Evolutionary conservation across 768 basidiomycete species (phyloP), one percentile per base, ranked within the genome.

Genomic region (Dictyophora rubrovolvata): DNA sequence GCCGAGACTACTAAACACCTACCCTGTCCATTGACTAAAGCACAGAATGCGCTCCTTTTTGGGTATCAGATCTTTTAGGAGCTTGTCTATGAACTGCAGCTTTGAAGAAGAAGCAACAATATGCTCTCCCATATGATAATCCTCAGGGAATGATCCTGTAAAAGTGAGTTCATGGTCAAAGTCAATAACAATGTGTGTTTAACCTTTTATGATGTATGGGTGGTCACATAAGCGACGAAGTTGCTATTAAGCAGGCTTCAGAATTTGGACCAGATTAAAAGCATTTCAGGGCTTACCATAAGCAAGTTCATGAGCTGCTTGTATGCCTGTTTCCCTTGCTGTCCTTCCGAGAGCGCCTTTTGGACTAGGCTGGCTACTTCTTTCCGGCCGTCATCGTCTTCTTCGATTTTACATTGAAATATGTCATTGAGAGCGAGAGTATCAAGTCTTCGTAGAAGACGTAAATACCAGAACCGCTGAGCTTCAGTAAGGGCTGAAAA

Each of bases 191-290:
- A 36, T 18, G 18, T 14, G 8, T 22, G 7, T 12, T 23, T 33
- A 23, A 56, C 55, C 57, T 59, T 59, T 47, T 52, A 59, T 14
- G 21, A 53, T 60, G 22, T 70, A 73, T 16, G 57, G 57, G 79
- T 87, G 86, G 64, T 85, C 84, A 68, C 86, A 87, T 52, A 85
- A 78, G 73, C 80, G 79, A 49, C 85, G 76, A 11, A 88, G 72
- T 68, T 87, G 85, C 57, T 59, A 18, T 48, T 28, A 10, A 37
- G 17, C 1, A 4, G 5, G 10, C 11, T 2, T 42, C 4, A 42
- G 42, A 14, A n/a, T n/a, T 23, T 42, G 3, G 5, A 11, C 16
- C 22, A 20, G 20, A 12, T 22, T 14, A 56, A 46, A 1, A 18
- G 14, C 8, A 16, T 51, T 22, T 5, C 14, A 4, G 18, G 14